Evolutionary conservation across 2,329 filamentous ascomycete species (phyloP), one percentile per base, ranked within the genome.

Genomic region (Fusarium caatingaense): DNA sequence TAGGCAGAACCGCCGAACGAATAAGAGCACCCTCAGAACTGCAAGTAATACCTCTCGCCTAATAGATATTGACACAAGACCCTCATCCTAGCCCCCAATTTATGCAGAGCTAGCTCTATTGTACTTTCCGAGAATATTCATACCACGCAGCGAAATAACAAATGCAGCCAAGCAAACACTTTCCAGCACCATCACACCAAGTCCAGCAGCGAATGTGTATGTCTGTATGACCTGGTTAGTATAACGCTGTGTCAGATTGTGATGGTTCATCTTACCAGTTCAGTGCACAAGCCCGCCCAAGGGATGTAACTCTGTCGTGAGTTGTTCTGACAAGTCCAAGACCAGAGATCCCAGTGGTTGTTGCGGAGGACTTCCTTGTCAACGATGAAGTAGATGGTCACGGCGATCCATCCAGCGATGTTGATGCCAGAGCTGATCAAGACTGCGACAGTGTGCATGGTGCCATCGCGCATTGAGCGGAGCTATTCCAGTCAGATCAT

Each of bases 321-420:
- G n/a, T 20, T 64, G 3, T 64, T 64, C 1, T 42, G 44, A 6
- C 60, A 64, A 0, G 60, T 64, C 60, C 60, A 64, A 20, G 60
- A 64, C 60, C 60, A 64, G 1, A 64, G 60, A 13, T 64, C 60
- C 60, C 60, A 64, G 4, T 64, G 60, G 9, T 64, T 64, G 2
- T 57, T 64, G 0, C 8, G 25, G 2, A 64, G 59, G 0, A 64
- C 58, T 18, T 64, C 60, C 9, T 64, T 64, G 3, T 64, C 60
- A 1, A 64, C 49, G 2, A 64, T 64, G 0, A 64, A 47, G 37
- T 64, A 64, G 4, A 64, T 8, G 0, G 49, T 45, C n/a, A 44
- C 49, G 1, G 44, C 44, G 0, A 64, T 57, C 60, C 60, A 64
- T 1, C 59, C 44, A 5, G 59, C 59, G 0, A 49, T 45, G 0